Evolutionary conservation across 2,329 filamentous ascomycete species (phyloP).

Genomic region (Diplodia corticola): DNA sequence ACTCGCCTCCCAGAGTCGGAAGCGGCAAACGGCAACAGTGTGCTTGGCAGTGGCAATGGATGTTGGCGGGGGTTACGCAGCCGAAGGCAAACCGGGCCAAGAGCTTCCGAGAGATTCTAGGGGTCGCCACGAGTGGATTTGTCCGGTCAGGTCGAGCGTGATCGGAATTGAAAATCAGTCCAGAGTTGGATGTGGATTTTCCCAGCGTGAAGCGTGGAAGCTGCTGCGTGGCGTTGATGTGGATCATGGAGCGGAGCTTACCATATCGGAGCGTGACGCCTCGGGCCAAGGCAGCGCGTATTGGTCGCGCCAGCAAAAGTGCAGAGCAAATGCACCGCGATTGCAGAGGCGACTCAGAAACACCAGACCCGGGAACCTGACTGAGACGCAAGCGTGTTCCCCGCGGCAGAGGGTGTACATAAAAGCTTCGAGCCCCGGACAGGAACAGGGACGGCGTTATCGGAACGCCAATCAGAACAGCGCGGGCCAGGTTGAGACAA

Average conservation of each 20-base stretch:
- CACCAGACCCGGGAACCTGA: too few species aligned
- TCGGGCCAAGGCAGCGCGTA: neutral
- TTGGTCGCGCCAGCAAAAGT: neutral
- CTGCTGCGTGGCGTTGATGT: conserved; percentile 10
- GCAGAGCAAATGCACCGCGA: neutral
- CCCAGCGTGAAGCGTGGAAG: neutral
- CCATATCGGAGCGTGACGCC: neutral
- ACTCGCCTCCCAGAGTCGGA: neutral
- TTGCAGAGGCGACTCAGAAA: too few species aligned
- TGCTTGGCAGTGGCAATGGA: neutral
- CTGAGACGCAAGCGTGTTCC: neutral
- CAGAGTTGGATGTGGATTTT: neutral
- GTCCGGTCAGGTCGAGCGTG: neutral
- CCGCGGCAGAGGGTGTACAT: neutral
- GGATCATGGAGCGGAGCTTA: conserved; percentile 9
- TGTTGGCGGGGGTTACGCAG: too few species aligned
- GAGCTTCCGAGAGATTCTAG: neutral
- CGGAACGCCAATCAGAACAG: conserved; percentile 15
- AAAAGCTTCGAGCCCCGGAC: neutral
- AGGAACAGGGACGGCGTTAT: conserved; percentile 17
- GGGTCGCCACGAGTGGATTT: neutral
- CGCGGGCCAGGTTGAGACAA: neutral
- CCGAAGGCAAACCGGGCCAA: neutral
- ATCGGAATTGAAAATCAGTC: neutral
- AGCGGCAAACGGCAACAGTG: neutral